Evolutionary conservation across 768 basidiomycete species (phyloP).

Genomic region (Clathrus columnatus): DNA sequence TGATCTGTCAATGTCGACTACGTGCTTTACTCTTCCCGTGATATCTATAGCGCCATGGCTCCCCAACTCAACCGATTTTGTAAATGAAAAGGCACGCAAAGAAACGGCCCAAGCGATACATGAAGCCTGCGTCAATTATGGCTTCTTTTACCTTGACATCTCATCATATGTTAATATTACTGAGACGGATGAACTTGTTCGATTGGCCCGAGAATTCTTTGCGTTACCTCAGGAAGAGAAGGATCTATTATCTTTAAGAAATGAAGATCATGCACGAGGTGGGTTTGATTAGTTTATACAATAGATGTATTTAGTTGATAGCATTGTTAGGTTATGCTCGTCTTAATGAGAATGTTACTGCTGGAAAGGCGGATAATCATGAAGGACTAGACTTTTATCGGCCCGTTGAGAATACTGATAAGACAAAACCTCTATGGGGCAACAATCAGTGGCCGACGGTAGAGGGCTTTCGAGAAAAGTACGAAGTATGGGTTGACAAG

Average conservation of each 20-base stretch:
- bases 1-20: neutral
- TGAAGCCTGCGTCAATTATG: conserved; percentile 64
- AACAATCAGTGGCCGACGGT: conserved; percentile 80
- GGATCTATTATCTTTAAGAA: conserved; percentile 56
- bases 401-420: conserved; percentile 63
- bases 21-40: conserved; percentile 42
- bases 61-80: conserved; percentile 24
- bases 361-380: conserved; percentile 75
- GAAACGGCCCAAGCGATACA: conserved; percentile 43
- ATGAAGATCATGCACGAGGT: conserved; percentile 77
- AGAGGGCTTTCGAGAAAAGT: conserved; percentile 48
- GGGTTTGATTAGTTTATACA: conserved; percentile 7
- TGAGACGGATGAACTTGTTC: conserved; percentile 58
- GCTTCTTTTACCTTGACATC: conserved; percentile 85
- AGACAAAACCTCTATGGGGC: conserved; percentile 65
- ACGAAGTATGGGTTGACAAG: conserved; percentile 71
- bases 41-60: conserved; percentile 67
- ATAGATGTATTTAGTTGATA: neutral
- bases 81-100: conserved; percentile 25
- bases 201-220: conserved; percentile 68
- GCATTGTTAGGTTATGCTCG: conserved; percentile 60
- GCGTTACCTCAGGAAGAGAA: conserved; percentile 65
- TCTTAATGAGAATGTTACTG: conserved; percentile 79
- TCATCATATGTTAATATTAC: conserved; percentile 43
- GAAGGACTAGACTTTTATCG: conserved; percentile 80